phyloP scores from a whole-genome alignment of 371 early-diverging fungal genomes.

The Gilbertella persicaria region DNA sequence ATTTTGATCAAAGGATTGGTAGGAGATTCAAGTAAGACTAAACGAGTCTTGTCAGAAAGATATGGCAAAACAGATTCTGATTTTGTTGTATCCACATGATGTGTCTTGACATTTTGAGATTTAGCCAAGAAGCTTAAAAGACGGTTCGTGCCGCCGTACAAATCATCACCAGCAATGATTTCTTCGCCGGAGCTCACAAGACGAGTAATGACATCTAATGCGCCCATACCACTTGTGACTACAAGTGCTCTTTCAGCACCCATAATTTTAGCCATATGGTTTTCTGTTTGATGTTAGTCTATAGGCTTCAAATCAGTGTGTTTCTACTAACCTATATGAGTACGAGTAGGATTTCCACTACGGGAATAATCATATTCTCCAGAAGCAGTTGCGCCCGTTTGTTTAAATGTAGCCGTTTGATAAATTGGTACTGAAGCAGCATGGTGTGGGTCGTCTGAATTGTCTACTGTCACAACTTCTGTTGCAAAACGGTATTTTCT shows the following conservation, averaged over 20 bases:
- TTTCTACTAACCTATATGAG: conserved; percentile 69
- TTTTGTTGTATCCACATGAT: conserved; percentile 83
- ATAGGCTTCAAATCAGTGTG: neutral
- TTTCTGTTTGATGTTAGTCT: conserved; percentile 49
- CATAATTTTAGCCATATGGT: conserved; percentile 87
- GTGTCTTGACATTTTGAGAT: conserved; percentile 72
- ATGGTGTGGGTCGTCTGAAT: conserved; percentile 85
- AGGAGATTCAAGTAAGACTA: conserved; percentile 86
- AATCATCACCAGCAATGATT: conserved; percentile 86
- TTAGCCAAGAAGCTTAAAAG: conserved; percentile 72
- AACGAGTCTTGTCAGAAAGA: conserved; percentile 77
- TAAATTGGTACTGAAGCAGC: conserved; percentile 94
- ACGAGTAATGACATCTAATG: conserved; percentile 82
- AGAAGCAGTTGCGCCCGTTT: conserved; percentile 71
- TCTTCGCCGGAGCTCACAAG: conserved; percentile 80
- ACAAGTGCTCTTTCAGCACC: conserved; percentile 75
- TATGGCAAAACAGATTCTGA: conserved; percentile 58
- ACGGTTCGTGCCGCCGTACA: conserved; percentile 91
- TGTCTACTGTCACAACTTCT: conserved; percentile 84
- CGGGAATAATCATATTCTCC: conserved; percentile 95
- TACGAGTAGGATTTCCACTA: conserved; percentile 88
- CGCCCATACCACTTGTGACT: conserved; percentile 89
- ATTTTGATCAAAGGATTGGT: conserved; percentile 90
- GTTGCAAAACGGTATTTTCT: conserved; percentile 82
- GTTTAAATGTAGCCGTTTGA: conserved; percentile 97